Conservation (phyloP, 2,329 filamentous ascomycete species). For the Albifimbria verrucaria region DNA sequence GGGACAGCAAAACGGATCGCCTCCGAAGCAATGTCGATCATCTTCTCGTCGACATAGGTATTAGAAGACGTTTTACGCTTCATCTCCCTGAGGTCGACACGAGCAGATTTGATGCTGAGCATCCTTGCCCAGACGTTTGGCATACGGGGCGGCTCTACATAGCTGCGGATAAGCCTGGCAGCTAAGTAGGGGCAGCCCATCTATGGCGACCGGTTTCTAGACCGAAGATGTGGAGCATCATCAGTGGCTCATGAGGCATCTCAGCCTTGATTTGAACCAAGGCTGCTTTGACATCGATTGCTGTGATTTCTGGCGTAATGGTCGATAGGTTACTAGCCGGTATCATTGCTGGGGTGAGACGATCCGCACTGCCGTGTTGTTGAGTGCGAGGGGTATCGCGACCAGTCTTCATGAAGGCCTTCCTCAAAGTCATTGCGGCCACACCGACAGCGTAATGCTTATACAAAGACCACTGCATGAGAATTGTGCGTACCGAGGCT, state of each 20-base stretch:
- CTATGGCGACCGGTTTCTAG: conserved; percentile 81
- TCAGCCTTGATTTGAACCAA: conserved; percentile 85
- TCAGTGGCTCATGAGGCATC: conserved; percentile 82
- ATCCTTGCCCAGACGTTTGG: conserved; percentile 82
- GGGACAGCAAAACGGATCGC: conserved; percentile 86
- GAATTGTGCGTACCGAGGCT: conserved; percentile 72
- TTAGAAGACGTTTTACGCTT: conserved; percentile 62
- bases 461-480: conserved; percentile 88
- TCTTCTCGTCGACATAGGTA: conserved; percentile 66
- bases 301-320: conserved; percentile 62
- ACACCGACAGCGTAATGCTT: conserved; percentile 88
- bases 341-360: neutral
- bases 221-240: conserved; percentile 86
- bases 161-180: conserved; percentile 76
- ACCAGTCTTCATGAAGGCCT: conserved; percentile 60
- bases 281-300: conserved; percentile 76
- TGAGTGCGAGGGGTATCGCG: conserved; percentile 34
- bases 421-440: conserved; percentile 70
- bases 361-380: conserved; percentile 22
- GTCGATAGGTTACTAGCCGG: conserved; percentile 17
- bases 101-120: conserved; percentile 75
- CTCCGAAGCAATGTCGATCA: conserved; percentile 80
- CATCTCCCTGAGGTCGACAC: conserved; percentile 76
- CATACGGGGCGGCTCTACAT: conserved; percentile 82
- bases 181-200: conserved; percentile 79